Evolutionary conservation across 2,329 filamentous ascomycete genomes (phyloP), one percentile per base, ranked within the genome.

Genomic region (Pseudogymnoascus sp.): DNA sequence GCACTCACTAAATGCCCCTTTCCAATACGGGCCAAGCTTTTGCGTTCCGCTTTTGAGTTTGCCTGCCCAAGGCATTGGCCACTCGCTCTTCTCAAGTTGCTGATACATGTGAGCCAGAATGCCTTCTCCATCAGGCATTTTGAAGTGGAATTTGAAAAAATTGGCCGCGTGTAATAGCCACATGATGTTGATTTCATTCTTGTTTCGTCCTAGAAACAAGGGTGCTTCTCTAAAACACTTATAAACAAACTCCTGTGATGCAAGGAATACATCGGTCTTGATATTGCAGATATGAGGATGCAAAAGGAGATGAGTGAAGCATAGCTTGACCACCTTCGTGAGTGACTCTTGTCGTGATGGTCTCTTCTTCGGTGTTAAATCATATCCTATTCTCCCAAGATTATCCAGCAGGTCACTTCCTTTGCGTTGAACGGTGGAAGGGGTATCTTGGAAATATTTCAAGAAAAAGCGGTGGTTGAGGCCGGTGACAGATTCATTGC

Each of bases 61-160:
- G n/a, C 69, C 69, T 11, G 71, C 67, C 79, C 78, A 80, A 5
- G 73, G 71, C n/a, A 74, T 74, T 11, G 80, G 79, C 61, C 70
- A 73, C 47, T 80, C 73, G 21, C 69, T 50, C 0, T 59, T 53
- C 1, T 72, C 67, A 6, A 82, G 72, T 3, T 71, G 69, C 5
- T 66, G 62, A 65, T 77, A 77, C 2, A 70, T 69, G 7, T 70
- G 62, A 56, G 69, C 72, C 2, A 81, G 69, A 0, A 76, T 73
- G 21, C 69, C 68, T n/a, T 77, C 74, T 3, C 72, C 72, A 7
- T 70, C 56, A 6, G 68, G 68, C 42, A 75, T 63, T 53, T 70
- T 75, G 69, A 83, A 75, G 65, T 84, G 79, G 59, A 77, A 76
- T 53, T 77, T 77, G 73, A 82, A 84, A 74, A 83, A 83, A 65